Evolutionary conservation across 805 yeast species (phyloP).

Genomic region (Pichia nakasei): DNA sequence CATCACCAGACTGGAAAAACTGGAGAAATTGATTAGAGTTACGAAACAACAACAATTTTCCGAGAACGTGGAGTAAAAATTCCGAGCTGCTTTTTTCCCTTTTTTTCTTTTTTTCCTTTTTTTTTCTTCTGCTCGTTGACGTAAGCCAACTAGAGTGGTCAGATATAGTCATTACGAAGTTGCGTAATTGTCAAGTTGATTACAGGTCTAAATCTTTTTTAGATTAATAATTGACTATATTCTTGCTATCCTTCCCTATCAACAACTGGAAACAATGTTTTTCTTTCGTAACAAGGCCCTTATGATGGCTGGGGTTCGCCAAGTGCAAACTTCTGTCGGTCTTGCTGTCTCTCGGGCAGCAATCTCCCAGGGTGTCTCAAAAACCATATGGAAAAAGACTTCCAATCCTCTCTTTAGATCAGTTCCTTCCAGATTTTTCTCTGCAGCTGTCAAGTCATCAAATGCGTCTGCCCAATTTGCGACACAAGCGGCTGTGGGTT

Average conservation of each 20-base stretch:
- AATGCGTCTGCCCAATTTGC: conserved; percentile 2
- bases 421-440: not conserved
- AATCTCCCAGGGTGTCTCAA: not conserved
- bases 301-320: not conserved
- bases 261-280: not conserved
- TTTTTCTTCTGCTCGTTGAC: too few species aligned
- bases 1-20: too few species aligned
- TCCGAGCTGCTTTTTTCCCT: too few species aligned
- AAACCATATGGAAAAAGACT: not conserved
- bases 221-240: too few species aligned
- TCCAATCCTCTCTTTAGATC: not conserved
- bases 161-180: not conserved
- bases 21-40: too few species aligned
- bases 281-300: not conserved
- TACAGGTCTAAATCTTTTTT: too few species aligned
- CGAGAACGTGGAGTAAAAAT: too few species aligned
- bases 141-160: not conserved
- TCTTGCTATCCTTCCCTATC: too few species aligned
- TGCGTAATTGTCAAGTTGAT: too few species aligned
- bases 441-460: not conserved
- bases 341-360: not conserved
- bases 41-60: too few species aligned
- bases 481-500: not conserved
- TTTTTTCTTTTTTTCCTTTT: too few species aligned
- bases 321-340: not conserved